Conservation (phyloP, 441 rosid species). For the Arabidopsis hybrid region DNA sequence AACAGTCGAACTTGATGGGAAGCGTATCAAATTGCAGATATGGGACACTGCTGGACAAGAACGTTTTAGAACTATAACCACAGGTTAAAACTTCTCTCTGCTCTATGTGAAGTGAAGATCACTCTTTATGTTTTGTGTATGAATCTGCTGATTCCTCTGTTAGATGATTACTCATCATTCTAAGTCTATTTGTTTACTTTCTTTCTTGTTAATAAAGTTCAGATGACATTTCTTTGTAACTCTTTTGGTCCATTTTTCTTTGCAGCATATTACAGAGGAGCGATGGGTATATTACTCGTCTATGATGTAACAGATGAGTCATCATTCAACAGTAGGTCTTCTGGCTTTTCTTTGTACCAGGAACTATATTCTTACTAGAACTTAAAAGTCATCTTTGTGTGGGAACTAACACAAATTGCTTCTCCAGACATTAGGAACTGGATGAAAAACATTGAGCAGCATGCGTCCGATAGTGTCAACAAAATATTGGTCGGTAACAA, state of each 20-base stretch:
- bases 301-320: slow-evolving; percentile 64
- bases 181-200: too few species aligned
- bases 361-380: neutral
- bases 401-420: slow-evolving; percentile 30
- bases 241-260: neutral
- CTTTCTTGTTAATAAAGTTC: neutral
- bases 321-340: slow-evolving; percentile 56
- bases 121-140: too few species aligned
- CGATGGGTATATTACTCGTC: slow-evolving; percentile 76
- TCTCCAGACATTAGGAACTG: slow-evolving; percentile 72
- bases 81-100: slow-evolving; percentile 36
- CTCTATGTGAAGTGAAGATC: slow-evolving; percentile 12
- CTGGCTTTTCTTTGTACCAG: slow-evolving; percentile 21
- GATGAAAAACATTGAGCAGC: slow-evolving; percentile 81
- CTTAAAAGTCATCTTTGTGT: neutral
- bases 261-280: slow-evolving; percentile 80
- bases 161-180: too few species aligned
- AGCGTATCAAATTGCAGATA: slow-evolving; percentile 63
- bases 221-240: neutral
- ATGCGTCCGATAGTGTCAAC: slow-evolving; percentile 81
- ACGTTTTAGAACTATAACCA: slow-evolving; percentile 63
- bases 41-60: slow-evolving; percentile 73
- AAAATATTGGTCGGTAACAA: slow-evolving; percentile 78
- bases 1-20: slow-evolving; percentile 64
- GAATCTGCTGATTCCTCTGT: too few species aligned